Evolutionary conservation across 108 stramenopile genomes (phyloP).

Genomic region (Chaetoceros muelleri): DNA sequence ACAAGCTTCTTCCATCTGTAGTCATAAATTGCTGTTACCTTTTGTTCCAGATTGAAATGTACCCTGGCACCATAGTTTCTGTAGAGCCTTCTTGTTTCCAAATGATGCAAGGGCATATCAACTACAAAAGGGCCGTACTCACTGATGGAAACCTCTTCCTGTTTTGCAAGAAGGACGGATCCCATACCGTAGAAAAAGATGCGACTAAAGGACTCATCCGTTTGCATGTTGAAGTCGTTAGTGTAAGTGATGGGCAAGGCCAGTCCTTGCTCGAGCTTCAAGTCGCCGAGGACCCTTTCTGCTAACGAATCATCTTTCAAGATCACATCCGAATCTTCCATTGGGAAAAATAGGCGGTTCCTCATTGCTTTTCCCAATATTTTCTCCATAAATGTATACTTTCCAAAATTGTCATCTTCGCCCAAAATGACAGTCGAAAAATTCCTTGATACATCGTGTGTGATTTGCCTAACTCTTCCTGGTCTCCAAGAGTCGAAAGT

Average conservation of each 20-base stretch:
- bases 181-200: constrained; percentile 13
- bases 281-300: neutral
- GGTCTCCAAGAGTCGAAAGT: neutral
- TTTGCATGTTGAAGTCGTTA: constrained; percentile 2
- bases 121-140: constrained; percentile 8
- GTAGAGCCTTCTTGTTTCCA: neutral
- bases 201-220: constrained; percentile 3
- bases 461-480: neutral
- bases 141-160: neutral
- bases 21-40: constrained; percentile 10
- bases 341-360: neutral
- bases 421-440: neutral
- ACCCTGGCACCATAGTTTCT: constrained; percentile 1
- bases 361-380: neutral
- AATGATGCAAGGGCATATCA: neutral
- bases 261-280: neutral
- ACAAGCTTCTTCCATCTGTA: neutral
- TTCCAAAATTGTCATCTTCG: neutral
- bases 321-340: neutral
- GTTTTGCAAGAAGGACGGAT: constrained; percentile 1
- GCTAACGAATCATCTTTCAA: neutral
- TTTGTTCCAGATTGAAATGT: constrained; percentile 6
- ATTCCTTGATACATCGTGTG: neutral
- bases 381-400: neutral
- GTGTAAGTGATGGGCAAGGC: neutral